Base-by-base conservation (phyloP, 352 stramenopile species). In the Phytophthora pinifolia region DNA sequence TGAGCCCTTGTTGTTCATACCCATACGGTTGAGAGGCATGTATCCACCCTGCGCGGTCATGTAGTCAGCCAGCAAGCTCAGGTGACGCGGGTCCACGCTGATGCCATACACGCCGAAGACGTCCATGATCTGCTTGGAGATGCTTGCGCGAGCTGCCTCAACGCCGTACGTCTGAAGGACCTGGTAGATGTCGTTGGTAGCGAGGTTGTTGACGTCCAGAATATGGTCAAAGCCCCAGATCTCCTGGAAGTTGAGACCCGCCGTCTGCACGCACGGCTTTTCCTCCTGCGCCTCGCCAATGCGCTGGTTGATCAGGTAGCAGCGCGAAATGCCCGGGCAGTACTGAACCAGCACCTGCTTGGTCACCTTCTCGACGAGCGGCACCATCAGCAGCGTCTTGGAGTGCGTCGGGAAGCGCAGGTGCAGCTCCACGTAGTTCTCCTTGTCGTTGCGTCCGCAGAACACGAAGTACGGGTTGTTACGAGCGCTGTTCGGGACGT, bases 21-120 rank as follows among this genome's bases (percentile, higher is more conserved):
- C 97, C 50, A 91, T 97, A 46, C 97, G 89, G 82, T 99, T 99
- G 72, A 99, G 94, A 22, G 96, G 79, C 80, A 96, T 98, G 82
- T 98, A 98, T 53, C 86, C 95, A 35, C 98, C 98, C 62, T 97
- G 77, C 65, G 93, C 93, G 2, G 97, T 99, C 97, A 99, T 99
- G 79, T 99, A 99, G 79, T 99, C 98, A 54, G 97, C 97, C 67
- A 99, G 96, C 44, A 99, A 81, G 32, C 88, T 97, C 57, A 99
- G 72, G 81, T 99, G 98, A 61, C 97, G 89, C 36, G 92, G 88
- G 72, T 99, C 97, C 10, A 99, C 97, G 50, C 83, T 92, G 76
- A 99, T 99, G 65, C 97, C 97, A 79, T 99, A 99, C 1, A 99
- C 97, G 42, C 95, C 97, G 72, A 99, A 99, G 9, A 99, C 98